Percentiles rank a stretch among this genome's conserved stretches.
These are phyloP conservation scores for Mimosa pudica DNA, from an alignment of 306 rosid species.

Conservation along the genomic window DNA sequence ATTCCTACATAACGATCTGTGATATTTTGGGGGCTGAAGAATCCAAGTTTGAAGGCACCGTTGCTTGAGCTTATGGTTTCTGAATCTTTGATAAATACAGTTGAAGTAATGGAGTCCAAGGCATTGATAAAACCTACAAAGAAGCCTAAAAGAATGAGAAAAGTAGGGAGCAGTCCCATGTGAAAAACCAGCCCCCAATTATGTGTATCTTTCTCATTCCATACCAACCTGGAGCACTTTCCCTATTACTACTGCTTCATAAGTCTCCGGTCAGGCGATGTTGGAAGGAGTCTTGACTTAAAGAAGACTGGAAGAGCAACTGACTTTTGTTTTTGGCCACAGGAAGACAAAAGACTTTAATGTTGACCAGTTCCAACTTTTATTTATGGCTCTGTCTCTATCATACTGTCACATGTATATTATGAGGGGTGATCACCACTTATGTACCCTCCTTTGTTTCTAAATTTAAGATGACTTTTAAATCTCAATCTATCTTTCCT, in stretches of 20 bases:
- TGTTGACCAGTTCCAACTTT: background rate
- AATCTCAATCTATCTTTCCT: too few relatives aligned
- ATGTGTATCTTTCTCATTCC: background rate
- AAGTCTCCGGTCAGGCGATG: background rate
- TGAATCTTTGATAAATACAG: background rate
- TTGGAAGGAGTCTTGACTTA: background rate
- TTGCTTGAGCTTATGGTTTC: background rate
- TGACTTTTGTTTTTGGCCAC: background rate
- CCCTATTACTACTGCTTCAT: background rate
- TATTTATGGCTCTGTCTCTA: background rate
- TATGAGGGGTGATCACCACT: background rate
- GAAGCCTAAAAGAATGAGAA: background rate
- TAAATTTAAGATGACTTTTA: too few relatives aligned
- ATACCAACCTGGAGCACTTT: background rate
- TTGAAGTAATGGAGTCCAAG: background rate
- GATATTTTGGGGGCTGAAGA: slow-evolving; percentile 21
- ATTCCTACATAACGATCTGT: slow-evolving; percentile 28
- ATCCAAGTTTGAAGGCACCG: background rate
- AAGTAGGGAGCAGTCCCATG: background rate
- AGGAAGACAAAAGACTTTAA: background rate
- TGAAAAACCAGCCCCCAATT: background rate
- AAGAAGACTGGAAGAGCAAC: background rate
- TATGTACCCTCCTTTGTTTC: background rate
- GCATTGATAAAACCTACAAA: background rate
- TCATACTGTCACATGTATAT: background rate